phyloP scores from a whole-genome alignment of 345 rosid genomes.

The Fremontodendron californicum region DNA sequence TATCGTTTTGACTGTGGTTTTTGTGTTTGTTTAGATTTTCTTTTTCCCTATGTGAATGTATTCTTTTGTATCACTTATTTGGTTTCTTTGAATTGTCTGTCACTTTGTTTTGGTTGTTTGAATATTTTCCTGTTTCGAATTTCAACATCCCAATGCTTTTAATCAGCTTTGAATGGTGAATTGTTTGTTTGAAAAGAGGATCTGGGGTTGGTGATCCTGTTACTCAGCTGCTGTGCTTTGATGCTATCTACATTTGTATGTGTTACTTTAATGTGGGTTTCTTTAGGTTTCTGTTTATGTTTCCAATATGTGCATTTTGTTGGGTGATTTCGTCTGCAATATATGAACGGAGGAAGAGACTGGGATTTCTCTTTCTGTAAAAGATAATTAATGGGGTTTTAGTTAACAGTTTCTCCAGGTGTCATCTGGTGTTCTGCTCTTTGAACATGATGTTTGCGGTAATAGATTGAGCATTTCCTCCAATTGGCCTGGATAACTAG shows the following conservation, averaged over 20 bases:
- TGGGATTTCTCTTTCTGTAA: constrained; percentile 2
- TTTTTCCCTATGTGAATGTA: background rate
- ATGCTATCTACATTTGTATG: constrained; percentile 3
- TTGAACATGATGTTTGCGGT: background rate
- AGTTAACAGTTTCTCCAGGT: constrained; percentile 16
- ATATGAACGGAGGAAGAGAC: background rate
- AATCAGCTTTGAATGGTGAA: constrained; percentile 18
- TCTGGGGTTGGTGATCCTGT: constrained; percentile 28
- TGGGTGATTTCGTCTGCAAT: constrained; percentile 14
- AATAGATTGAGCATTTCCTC: background rate
- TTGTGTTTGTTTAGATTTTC: constrained; percentile 15
- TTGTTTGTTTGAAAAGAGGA: constrained; percentile 17
- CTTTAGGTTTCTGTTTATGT: background rate
- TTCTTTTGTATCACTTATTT: constrained; percentile 10
- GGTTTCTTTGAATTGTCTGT: constrained; percentile 10
- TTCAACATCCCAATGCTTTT: background rate
- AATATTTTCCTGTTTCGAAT: constrained; percentile 21
- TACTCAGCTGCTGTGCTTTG: constrained; percentile 12
- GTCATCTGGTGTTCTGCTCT: background rate
- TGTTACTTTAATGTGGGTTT: background rate
- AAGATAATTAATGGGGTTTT: constrained; percentile 2
- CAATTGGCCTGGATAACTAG: background rate
- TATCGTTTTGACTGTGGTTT: constrained; percentile 21
- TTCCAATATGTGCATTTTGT: constrained; percentile 4
- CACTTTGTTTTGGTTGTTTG: constrained; percentile 5